A percentile compares a stretch with the other conserved stretches of the same genome.
Conservation (phyloP, 768 basidiomycete species). For the Suillus sp. region DNA sequence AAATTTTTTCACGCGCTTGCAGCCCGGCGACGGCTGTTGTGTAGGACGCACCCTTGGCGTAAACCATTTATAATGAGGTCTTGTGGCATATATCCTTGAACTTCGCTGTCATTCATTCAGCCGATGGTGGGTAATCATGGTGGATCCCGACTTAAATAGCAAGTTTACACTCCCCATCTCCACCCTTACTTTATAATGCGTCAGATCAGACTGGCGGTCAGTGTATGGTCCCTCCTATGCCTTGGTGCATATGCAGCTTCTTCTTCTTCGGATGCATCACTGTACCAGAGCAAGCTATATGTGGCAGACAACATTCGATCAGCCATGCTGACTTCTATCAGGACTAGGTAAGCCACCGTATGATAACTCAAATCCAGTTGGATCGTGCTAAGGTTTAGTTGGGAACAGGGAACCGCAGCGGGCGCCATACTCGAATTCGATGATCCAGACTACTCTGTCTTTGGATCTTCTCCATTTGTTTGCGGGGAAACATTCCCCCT, state of each 20-base stretch:
- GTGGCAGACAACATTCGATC: conserved; percentile 16
- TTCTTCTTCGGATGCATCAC: conserved; percentile 5
- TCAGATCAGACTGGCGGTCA: not conserved
- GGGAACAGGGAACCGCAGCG: conserved; percentile 35
- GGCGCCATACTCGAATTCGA: conserved; percentile 26
- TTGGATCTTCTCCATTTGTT: conserved; percentile 23
- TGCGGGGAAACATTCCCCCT: conserved; percentile 20
- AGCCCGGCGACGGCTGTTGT: not conserved
- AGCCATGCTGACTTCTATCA: conserved; percentile 29
- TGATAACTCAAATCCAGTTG: not conserved
- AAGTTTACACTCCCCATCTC: not conserved
- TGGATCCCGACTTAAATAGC: not conserved
- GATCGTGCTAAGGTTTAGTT: conserved; percentile 16
- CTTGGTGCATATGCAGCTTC: conserved; percentile 8
- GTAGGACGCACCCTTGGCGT: not conserved
- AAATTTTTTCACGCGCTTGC: not conserved
- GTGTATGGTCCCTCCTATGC: conserved; percentile 2
- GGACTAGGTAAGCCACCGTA: conserved; percentile 24
- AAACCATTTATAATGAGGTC: too few species aligned
- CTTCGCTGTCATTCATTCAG: too few species aligned
- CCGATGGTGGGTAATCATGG: too few species aligned
- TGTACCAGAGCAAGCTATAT: conserved; percentile 3
- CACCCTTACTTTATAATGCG: not conserved
- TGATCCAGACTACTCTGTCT: conserved; percentile 31
- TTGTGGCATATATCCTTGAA: too few species aligned